Percentiles rank a stretch among this genome's conserved stretches.
Conservation (phyloP, 495 filamentous ascomycete genomes). For the Penicillium mononematosum region DNA sequence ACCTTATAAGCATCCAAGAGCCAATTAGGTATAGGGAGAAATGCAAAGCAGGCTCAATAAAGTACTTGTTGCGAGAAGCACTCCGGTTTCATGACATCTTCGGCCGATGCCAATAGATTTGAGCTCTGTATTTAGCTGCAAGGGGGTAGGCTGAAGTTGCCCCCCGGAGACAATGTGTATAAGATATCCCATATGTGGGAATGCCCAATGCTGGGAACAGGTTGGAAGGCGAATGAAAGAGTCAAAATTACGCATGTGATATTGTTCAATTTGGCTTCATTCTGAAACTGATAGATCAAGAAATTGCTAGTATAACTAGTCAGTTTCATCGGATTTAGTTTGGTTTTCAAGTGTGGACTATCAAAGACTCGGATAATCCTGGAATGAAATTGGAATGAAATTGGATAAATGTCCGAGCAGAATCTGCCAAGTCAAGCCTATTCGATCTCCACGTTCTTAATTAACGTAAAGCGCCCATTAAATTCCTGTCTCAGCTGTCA, state of each 20-base stretch:
- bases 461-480: neutral
- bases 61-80: too few species aligned
- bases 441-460: constrained; percentile 8
- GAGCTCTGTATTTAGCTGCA: too few species aligned
- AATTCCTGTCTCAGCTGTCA: constrained; percentile 1
- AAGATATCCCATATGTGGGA: neutral
- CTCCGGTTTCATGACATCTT: too few species aligned
- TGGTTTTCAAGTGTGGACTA: neutral
- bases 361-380: neutral
- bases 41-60: too few species aligned
- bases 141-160: too few species aligned
- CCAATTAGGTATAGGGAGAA: too few species aligned
- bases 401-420: constrained; percentile 1
- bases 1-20: neutral
- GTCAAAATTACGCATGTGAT: too few species aligned
- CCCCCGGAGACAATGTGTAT: too few species aligned
- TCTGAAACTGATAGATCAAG: neutral
- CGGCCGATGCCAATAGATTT: too few species aligned
- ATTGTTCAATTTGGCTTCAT: neutral
- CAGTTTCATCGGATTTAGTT: constrained; percentile 4
- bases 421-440: neutral
- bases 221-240: neutral
- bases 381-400: neutral
- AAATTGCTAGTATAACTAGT: constrained; percentile 1
- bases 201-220: neutral